phyloP scores from a whole-genome alignment of 176 grass and related monocot genomes.

The Tillandsia fasciculata region DNA sequence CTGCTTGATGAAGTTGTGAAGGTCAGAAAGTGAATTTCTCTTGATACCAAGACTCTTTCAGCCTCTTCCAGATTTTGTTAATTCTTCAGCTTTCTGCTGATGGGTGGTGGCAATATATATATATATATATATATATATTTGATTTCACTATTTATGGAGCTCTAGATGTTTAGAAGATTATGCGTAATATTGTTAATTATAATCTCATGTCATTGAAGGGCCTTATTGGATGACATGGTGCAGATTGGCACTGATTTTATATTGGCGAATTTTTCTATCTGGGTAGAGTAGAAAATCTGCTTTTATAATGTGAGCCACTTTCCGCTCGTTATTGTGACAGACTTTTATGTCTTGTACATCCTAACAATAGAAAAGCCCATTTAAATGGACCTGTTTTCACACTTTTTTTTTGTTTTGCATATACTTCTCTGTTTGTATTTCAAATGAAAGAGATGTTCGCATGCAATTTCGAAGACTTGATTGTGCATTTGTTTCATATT shows the following conservation, averaged over 20 bases:
- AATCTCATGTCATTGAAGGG: not conserved
- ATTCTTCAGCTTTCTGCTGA: conserved; percentile 6
- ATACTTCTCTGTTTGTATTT: not conserved
- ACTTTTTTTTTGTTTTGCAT: conserved; percentile 18
- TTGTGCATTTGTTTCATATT: not conserved
- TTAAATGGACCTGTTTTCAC: not conserved
- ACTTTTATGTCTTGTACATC: too few species aligned
- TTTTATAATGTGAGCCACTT: too few species aligned
- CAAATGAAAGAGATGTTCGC: not conserved
- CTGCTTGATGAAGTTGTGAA: conserved; percentile 97
- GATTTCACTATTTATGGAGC: not conserved
- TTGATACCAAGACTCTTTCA: not conserved
- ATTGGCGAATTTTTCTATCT: not conserved
- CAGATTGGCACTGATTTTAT: not conserved
- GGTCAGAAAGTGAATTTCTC: conserved; percentile 24
- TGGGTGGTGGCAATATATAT: not conserved
- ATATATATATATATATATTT: not conserved
- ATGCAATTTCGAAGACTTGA: not conserved
- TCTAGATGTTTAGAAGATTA: not conserved
- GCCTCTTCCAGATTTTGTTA: conserved; percentile 9
- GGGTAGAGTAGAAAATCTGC: too few species aligned
- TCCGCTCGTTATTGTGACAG: too few species aligned
- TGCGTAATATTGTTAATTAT: not conserved
- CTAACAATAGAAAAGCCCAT: too few species aligned
- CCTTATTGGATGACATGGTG: not conserved